A percentile compares a stretch with the other conserved stretches of the same genome.
Conservation (phyloP, 2,329 filamentous ascomycete species). For the Fusarium siculi region DNA sequence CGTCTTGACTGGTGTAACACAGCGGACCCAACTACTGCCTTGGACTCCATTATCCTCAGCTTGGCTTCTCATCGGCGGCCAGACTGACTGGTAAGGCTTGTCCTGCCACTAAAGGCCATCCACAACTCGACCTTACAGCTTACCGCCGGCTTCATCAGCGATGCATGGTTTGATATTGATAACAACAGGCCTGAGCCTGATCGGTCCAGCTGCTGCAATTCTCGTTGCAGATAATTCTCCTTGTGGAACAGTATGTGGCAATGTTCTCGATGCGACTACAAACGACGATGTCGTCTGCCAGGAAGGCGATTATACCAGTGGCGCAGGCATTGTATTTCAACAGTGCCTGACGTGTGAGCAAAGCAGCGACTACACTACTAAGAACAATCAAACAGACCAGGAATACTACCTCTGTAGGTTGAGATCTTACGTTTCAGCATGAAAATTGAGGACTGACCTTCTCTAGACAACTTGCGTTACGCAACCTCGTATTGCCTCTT, state of each 20-base stretch:
- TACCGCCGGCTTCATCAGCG: not conserved
- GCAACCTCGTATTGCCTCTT: constrained; percentile 66
- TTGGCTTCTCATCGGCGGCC: not conserved
- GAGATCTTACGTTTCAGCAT: not conserved
- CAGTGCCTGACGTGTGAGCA: constrained; percentile 64
- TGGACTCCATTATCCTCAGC: not conserved
- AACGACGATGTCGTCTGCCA: constrained; percentile 61
- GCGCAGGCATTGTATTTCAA: constrained; percentile 61
- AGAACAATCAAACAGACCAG: constrained; percentile 60
- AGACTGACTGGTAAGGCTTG: not conserved
- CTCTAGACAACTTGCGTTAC: constrained; percentile 67
- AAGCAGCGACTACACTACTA: constrained; percentile 58
- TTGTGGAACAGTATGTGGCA: constrained; percentile 64
- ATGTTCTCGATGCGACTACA: constrained; percentile 59
- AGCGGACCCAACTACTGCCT: not conserved
- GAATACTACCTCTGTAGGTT: constrained; percentile 66
- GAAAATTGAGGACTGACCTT: not conserved
- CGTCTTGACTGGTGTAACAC: constrained; percentile 25
- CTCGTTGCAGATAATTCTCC: constrained; percentile 60
- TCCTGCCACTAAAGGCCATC: not conserved
- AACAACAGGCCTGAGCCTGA: constrained; percentile 33
- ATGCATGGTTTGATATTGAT: constrained; percentile 23
- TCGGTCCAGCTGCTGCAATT: constrained; percentile 46
- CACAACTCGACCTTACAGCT: not conserved
- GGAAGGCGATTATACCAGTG: constrained; percentile 52